A percentile compares a stretch with the other conserved stretches of the same genome.
These are phyloP conservation scores for Vitis riparia DNA, from an alignment of 164 flowering plant genomes.

Conservation along the genomic window DNA sequence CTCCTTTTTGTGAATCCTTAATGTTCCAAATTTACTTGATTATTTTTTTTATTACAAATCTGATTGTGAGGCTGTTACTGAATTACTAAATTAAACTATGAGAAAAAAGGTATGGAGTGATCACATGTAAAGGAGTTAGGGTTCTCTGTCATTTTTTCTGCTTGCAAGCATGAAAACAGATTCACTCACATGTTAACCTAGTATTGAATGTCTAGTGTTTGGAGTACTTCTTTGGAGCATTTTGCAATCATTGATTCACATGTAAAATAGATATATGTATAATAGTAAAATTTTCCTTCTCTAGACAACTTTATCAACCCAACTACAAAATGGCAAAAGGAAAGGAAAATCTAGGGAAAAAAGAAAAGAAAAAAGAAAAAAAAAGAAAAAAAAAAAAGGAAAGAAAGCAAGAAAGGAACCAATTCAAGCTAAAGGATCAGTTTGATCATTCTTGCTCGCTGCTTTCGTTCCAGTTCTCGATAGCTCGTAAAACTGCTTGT, in stretches of 20 bases:
- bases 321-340: no score
- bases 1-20: no score
- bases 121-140: no score
- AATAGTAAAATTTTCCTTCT: not conserved
- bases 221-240: not conserved
- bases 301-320: not conserved
- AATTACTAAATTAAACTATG: no score
- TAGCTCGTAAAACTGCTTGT: constrained; percentile 12
- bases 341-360: not conserved
- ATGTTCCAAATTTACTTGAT: no score
- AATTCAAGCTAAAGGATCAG: not conserved
- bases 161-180: constrained; percentile 5
- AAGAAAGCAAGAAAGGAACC: not conserved
- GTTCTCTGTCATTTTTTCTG: no score
- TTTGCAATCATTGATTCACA: not conserved
- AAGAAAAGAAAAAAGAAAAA: not conserved
- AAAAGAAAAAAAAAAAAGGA: not conserved
- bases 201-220: not conserved
- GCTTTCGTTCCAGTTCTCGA: constrained; percentile 7
- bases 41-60: no score
- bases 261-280: not conserved
- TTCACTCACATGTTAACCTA: constrained; percentile 3
- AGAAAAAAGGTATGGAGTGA: no score
- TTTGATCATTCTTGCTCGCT: constrained; percentile 1
- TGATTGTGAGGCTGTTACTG: no score